These are phyloP conservation scores for Smittium culicis DNA, from an alignment of 371 early-diverging fungal species.

Conservation along the genomic window DNA sequence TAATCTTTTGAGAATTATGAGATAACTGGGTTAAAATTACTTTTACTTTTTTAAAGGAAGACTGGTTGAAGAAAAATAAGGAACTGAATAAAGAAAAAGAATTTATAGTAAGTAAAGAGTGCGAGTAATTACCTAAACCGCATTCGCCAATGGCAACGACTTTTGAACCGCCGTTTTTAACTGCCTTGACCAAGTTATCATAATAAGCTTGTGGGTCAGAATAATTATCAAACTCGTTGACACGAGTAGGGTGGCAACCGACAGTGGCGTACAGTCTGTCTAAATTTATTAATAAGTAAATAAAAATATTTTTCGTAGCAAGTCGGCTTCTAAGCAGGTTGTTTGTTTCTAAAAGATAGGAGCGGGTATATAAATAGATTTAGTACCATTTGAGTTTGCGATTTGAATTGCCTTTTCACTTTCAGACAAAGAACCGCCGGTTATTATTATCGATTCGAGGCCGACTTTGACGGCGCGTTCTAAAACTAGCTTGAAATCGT, in stretches of 20 bases:
- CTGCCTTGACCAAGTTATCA: conserved; percentile 34
- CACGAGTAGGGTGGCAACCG: conserved; percentile 81
- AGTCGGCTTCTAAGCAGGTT: too few relatives aligned
- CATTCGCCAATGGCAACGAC: conserved; percentile 87
- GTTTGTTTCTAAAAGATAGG: too few relatives aligned
- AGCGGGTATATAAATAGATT: too few relatives aligned
- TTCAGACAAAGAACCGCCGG: conserved; percentile 55
- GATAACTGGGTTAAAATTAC: too few relatives aligned
- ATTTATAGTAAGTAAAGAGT: too few relatives aligned
- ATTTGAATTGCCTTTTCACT: conserved; percentile 43
- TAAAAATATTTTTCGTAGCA: too few relatives aligned
- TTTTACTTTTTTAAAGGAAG: too few relatives aligned
- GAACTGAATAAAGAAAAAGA: too few relatives aligned
- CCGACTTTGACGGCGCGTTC: conserved; percentile 47
- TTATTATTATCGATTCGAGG: conserved; percentile 57
- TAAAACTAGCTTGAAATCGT: conserved; percentile 51
- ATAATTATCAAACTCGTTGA: conserved; percentile 49
- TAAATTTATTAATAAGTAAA: too few relatives aligned
- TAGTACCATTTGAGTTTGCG: conserved; percentile 31
- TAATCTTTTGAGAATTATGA: too few relatives aligned
- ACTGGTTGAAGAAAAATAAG: too few relatives aligned
- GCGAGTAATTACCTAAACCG: conserved; percentile 42
- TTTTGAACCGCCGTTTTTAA: conserved; percentile 27
- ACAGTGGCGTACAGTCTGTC: conserved; percentile 52
- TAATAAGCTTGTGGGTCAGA: conserved; percentile 43